Evolutionary conservation across 441 rosid genomes (phyloP), one percentile per base, ranked within the genome.

Genomic region (Pelargonium fulgidum): DNA sequence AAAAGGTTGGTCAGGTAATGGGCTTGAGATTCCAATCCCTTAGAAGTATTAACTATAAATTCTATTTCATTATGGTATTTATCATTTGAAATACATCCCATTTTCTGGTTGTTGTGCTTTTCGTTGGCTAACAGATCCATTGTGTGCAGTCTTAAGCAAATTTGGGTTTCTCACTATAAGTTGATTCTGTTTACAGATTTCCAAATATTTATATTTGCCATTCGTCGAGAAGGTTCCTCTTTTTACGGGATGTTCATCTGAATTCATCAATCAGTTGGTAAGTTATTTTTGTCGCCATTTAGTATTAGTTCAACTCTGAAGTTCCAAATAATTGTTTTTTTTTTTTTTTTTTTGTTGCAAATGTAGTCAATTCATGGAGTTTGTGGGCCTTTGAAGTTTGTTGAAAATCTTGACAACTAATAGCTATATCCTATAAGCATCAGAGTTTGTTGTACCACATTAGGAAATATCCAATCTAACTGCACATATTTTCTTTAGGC

Each of bases 221-320:
- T 89, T 70, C 71, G 80, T 92, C 50, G 80, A 85, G 75, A 81
- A 85, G 65, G 82, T 89, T 63, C 63, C 87, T 26, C 86, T 94
- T 56, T 86, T 94, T 68, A 81, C 74, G 72, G 97, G 80, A 66
- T 94, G 99, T 74, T 90, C 99, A 13, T 67, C 85, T 0, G 98
- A 92, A 81, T 89, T 94, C 66, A 83, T 92, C 33, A 89, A 85
- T 74, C 99, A 92, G 80, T 87, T 94, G 52, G 98, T 89, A 81
- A 84, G 93, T 58, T 82, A 65, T 56, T 12, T 67, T 62, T 68
- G 70, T 16, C 16, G 36, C 12, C 36, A 29, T 29, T 54, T 16
- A 54, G 61, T 54, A 52, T 52, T 52, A 14, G 9, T 52, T n/a
- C 59, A 52, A 52, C 36, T 29, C 36, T 29, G 36, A 29, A 29